Base-by-base conservation (phyloP, 192 early-diverging fungal species). In the Rhizophagus sp. region DNA sequence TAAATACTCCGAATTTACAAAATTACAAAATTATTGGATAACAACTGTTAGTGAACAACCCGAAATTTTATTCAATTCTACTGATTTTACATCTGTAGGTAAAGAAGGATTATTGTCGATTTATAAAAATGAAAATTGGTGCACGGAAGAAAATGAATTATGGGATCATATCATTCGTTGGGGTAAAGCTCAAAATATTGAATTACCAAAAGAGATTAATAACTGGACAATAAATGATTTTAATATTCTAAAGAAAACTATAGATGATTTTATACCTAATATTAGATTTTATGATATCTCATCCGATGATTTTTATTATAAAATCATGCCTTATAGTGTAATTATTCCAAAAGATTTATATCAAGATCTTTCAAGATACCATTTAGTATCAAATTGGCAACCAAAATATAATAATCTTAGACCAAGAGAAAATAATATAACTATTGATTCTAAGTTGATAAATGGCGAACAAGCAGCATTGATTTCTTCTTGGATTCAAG, bases 91-190 rank as follows among this genome's bases (percentile, higher is more conserved):
- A 30, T 39, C 33, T 44, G 10, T 76, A n/a, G 25, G 24, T 2
- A 36, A 76, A 76, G 17, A 36, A 17, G 36, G 6, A 33, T n/a
- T 76, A 33, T 24, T 64, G 1, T 41, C 15, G 5, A 9, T 76
- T 2, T 30, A 22, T n/a, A 34, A 77, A 24, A 5, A 12, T 6
- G 39, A 65, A 64, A 65, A 76, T 44, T 22, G 65, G 19, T 9
- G 27, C 4, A 76, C 47, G 25, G 13, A 76, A 3, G 75, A 66
- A 77, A 39, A 12, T 25, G 34, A 44, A 65, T 15, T 77, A 0
- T 77, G 75, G 75, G 27, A 77, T 13, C 8, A 33, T 65, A 13
- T 65, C 11, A 49, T 77, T n/a, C 64, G 25, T 41, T 66, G 75
- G 75, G 75, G 39, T 7, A 72, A 19, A 12, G 69, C 75, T 12